Evolutionary conservation across 1,284 basidiomycete genomes (phyloP).

Genomic region (Trametes pubescens): DNA sequence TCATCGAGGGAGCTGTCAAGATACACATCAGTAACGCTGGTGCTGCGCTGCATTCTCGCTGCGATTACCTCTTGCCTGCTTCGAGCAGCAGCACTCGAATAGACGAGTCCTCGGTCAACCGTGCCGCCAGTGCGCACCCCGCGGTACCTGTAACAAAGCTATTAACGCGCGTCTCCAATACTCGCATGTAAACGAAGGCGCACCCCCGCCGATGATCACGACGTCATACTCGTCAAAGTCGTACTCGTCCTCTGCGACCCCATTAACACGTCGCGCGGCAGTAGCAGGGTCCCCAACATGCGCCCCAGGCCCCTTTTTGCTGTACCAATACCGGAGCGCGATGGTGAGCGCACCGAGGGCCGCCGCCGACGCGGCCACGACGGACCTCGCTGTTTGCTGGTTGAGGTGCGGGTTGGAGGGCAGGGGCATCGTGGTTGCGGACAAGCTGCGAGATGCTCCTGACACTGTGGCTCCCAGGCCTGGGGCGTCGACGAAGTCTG

Average conservation of each 20-base stretch:
- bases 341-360: conserved; percentile 19
- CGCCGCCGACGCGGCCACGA: conserved; percentile 17
- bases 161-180: background rate
- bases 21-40: background rate
- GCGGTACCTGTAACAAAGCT: conserved; percentile 59
- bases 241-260: conserved; percentile 22
- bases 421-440: conserved; percentile 1
- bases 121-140: conserved; percentile 72
- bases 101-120: conserved; percentile 66
- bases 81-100: conserved; percentile 70
- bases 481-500: no score
- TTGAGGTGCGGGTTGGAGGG: background rate
- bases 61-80: conserved; percentile 65
- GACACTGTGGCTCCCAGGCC: no score
- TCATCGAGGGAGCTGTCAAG: conserved; percentile 34
- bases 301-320: conserved; percentile 8
- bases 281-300: conserved; percentile 24
- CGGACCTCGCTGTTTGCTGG: background rate
- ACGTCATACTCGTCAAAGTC: conserved; percentile 61
- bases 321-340: conserved; percentile 22
- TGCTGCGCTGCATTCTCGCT: no score
- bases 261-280: conserved; percentile 24
- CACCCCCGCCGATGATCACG: conserved; percentile 71
- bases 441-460: background rate
- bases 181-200: background rate